Base-by-base conservation (phyloP, 2,329 filamentous ascomycete species). In the Xylariaceae sp. region DNA sequence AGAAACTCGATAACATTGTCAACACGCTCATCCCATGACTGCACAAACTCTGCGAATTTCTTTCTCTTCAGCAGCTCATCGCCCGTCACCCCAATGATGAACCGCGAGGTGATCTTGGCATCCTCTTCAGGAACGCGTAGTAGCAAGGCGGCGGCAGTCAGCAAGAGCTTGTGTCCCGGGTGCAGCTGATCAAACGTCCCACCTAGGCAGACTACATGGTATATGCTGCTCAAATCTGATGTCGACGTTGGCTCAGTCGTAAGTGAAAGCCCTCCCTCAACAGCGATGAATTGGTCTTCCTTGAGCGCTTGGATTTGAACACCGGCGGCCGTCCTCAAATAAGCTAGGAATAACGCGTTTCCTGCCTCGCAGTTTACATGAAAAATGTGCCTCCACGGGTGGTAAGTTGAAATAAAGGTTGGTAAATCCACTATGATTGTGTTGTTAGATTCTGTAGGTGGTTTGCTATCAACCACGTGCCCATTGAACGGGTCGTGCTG, bases 171-270 rank as follows among this genome's bases (percentile, higher is more conserved):
- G 75, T 99, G 94, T 6, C 94, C 94, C 4, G 89, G 86, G 67
- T 99, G 94, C 18, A 99, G 80, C 71, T 97, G 91, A 69, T 99
- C 94, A 71, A 97, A 99, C 0, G 94, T 99, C 10, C 94, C 94
- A 31, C 93, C 94, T 12, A 97, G 82, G 47, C 87, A 89, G 45
- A 95, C 87, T 13, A 82, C 79, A 53, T 76, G 72, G 67, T 89
- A 81, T 40, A 69, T 63, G 19, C 58, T 56, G 2, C 67, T 67
- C 40, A 63, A 62, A 3, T 62, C 34, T 14, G 59, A 47, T 18
- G 52, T 41, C 6, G 58, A 49, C 2, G 62, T 45, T 16, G 61
- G 33, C n/a, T 54, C 51, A 9, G 71, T 58, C 31, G 71, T 70
- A 49, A 83, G 60, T 19, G 74, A 75, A 39, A 83, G 67, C 1